Percentiles rank a stretch among this genome's conserved stretches.
Conservation (phyloP, 2,329 filamentous ascomycete species). For the Aureobasidium sp. region DNA sequence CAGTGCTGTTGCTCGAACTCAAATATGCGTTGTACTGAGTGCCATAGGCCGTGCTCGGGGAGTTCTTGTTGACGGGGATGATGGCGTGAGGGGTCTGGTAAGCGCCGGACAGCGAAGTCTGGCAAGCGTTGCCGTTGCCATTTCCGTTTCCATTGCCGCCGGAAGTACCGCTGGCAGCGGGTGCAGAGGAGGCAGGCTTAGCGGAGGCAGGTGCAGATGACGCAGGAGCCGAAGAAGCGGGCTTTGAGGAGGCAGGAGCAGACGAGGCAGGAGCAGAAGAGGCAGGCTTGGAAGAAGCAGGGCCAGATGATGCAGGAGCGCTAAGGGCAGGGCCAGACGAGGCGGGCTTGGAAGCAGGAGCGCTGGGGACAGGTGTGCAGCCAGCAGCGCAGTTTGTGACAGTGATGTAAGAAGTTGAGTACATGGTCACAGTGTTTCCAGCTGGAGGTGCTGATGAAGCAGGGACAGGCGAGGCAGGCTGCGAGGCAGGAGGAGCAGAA, state of each 20-base stretch:
- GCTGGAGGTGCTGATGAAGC: not conserved
- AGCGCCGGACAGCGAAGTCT: not conserved
- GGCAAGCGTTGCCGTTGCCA: not conserved
- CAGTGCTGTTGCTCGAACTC: slow-evolving; percentile 30
- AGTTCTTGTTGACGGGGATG: slow-evolving; percentile 29
- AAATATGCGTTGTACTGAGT: slow-evolving; percentile 35
- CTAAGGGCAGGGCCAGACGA: not conserved
- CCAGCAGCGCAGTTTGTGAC: slow-evolving; percentile 30
- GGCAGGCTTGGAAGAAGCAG: not conserved
- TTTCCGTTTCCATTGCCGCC: not conserved
- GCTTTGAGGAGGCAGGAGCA: not conserved
- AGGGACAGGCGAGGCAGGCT: too few species aligned
- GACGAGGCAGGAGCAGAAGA: not conserved
- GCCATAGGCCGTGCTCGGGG: slow-evolving; percentile 35
- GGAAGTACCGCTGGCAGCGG: slow-evolving; percentile 1
- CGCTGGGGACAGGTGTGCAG: slow-evolving; percentile 19
- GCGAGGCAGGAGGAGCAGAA: not conserved
- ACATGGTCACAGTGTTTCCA: slow-evolving; percentile 10
- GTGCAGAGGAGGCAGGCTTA: not conserved
- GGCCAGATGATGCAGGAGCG: not conserved
- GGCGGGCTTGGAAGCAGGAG: not conserved
- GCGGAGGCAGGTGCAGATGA: too few species aligned
- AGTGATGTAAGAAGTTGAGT: slow-evolving; percentile 31
- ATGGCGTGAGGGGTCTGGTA: slow-evolving; percentile 33
- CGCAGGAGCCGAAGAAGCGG: not conserved